Evolutionary conservation across 495 filamentous ascomycete genomes (phyloP), one percentile per base, ranked within the genome.

Genomic region (Hapsidospora chrysogenum): DNA sequence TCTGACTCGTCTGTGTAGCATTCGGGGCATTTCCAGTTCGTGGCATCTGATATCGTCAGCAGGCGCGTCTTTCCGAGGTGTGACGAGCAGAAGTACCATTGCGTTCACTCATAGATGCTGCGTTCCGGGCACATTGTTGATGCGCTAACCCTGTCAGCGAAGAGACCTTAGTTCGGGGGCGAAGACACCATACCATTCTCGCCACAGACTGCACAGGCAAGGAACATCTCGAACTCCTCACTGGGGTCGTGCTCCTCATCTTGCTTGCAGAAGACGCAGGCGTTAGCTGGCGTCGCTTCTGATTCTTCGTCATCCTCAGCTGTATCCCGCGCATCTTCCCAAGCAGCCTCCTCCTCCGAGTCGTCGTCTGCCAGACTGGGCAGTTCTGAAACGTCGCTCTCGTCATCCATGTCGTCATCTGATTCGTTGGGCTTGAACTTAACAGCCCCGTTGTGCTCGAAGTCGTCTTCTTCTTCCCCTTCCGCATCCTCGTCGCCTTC

Each of bases 41-140:
- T 64, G 42, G 68, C 53, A 46, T 66, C 78, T 83, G 37, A n/a
- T n/a, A n/a, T n/a, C n/a, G n/a, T n/a, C n/a, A n/a, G n/a, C n/a
- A n/a, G n/a, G n/a, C n/a, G n/a, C n/a, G n/a, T n/a, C n/a, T n/a
- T n/a, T n/a, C n/a, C n/a, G n/a, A n/a, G n/a, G n/a, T n/a, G n/a
- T n/a, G n/a, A n/a, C n/a, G n/a, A n/a, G n/a, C n/a, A 3, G 28
- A 33, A 49, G 43, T 43, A 59, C 54, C 47, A 34, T 53, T 49
- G 36, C 51, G 43, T 28, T 36, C 35, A 33, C 66, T 64, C 45
- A 92, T 61, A 28, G 80, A 76, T 36, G 76, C 74, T 46, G 74
- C 74, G 49, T 78, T 73, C 43, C 84, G 76, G 39, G 86, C 89
- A 57, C 87, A 96, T 72, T 95, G 81, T 47, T 80, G 75, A 66